phyloP scores from a whole-genome alignment of 345 rosid species.

The Camelina sativa region DNA sequence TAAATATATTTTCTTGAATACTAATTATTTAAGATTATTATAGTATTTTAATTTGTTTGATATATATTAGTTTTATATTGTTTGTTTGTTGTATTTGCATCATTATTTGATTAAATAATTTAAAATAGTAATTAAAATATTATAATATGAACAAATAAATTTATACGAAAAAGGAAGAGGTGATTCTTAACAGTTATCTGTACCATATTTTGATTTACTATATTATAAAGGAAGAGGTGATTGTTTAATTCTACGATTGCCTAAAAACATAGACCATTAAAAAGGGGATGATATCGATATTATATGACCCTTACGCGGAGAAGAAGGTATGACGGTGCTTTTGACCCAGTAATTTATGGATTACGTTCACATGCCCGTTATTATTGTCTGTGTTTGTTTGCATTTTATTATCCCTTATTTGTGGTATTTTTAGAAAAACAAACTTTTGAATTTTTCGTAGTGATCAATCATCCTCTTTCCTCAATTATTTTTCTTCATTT shows the following conservation, averaged over 20 bases:
- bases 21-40: no score
- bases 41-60: no score
- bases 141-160: no score
- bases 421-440: background rate
- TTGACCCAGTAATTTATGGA: constrained; percentile 6
- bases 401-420: constrained; percentile 29
- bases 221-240: background rate
- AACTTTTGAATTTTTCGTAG: background rate
- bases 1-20: no score
- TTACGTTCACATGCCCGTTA: constrained; percentile 32
- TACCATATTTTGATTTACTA: background rate
- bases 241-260: background rate
- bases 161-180: background rate
- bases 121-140: no score
- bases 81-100: no score
- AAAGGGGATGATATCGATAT: background rate
- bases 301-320: constrained; percentile 25
- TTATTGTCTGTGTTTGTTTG: constrained; percentile 16
- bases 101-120: no score
- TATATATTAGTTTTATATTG: no score
- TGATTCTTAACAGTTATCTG: constrained; percentile 5
- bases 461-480: constrained; percentile 20
- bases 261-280: background rate
- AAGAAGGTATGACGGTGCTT: constrained; percentile 12
- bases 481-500: constrained; percentile 20